Conservation (phyloP, 441 rosid species). For the Omphalea diandra region DNA sequence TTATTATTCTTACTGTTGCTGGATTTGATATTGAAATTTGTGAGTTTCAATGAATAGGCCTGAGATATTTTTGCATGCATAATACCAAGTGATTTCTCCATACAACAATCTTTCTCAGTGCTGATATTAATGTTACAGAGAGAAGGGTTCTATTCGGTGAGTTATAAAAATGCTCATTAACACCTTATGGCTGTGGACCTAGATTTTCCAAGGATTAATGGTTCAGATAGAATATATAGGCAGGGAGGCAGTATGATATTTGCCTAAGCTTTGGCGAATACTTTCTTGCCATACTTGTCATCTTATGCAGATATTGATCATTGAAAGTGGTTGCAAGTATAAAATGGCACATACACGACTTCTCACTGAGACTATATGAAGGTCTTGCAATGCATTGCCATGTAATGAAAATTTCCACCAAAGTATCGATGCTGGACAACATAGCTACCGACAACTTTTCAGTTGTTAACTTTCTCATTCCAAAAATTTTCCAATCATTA, state of each 20-base stretch:
- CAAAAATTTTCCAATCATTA: not conserved
- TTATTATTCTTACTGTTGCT: not conserved
- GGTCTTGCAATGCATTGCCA: not conserved
- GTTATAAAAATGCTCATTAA: not conserved
- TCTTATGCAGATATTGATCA: not conserved
- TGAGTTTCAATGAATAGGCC: not conserved
- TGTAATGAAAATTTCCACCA: not conserved
- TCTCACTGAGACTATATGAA: not conserved
- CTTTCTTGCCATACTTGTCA: not conserved
- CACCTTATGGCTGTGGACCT: not conserved
- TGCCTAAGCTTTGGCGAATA: not conserved
- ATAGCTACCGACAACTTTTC: not conserved
- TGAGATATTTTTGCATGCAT: not conserved
- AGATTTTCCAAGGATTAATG: conserved; percentile 1
- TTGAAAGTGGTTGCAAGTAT: not conserved
- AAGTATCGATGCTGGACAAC: not conserved
- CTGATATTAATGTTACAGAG: not conserved
- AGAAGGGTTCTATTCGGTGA: not conserved
- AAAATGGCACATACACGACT: not conserved
- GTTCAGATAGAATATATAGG: not conserved
- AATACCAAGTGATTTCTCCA: not conserved
- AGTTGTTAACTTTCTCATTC: not conserved
- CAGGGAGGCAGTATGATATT: conserved; percentile 10
- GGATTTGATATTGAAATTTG: not conserved
- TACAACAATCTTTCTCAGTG: not conserved